These are phyloP conservation scores for Cairneyella variabilis DNA, from an alignment of 495 filamentous ascomycete species.

Conservation along the genomic window DNA sequence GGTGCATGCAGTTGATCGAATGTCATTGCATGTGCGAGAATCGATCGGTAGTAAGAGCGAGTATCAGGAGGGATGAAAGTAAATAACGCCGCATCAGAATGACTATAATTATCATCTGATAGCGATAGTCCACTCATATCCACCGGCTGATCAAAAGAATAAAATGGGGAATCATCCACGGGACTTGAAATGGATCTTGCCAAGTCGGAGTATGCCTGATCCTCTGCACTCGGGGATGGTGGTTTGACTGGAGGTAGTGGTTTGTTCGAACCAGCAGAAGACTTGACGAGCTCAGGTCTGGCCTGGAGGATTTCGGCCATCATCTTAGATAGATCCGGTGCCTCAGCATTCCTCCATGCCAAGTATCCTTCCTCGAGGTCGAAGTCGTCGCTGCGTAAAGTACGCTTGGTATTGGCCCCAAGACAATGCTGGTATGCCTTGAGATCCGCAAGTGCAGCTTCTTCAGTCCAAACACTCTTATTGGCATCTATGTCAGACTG, in stretches of 20 bases:
- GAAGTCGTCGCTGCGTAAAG: slow-evolving; percentile 80
- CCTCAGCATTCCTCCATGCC: slow-evolving; percentile 82
- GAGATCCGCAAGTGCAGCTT: slow-evolving; percentile 82
- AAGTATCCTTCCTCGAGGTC: slow-evolving; percentile 88
- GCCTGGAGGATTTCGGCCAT: slow-evolving; percentile 85
- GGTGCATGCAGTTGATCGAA: slow-evolving; percentile 48
- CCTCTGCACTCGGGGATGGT: slow-evolving; percentile 35
- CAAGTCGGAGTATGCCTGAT: slow-evolving; percentile 55
- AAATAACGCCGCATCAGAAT: slow-evolving; percentile 55
- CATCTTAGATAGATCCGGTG: slow-evolving; percentile 80
- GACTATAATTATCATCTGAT: slow-evolving; percentile 41
- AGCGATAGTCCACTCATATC: slow-evolving; percentile 72
- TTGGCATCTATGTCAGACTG: slow-evolving; percentile 84
- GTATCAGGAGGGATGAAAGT: slow-evolving; percentile 89
- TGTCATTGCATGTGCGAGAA: slow-evolving; percentile 69
- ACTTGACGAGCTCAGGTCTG: slow-evolving; percentile 79
- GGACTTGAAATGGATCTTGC: slow-evolving; percentile 41
- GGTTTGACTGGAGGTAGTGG: slow-evolving; percentile 38
- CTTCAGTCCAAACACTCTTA: slow-evolving; percentile 80
- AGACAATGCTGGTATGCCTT: slow-evolving; percentile 90
- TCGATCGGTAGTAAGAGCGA: slow-evolving; percentile 71
- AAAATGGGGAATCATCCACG: slow-evolving; percentile 37
- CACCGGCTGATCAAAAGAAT: slow-evolving; percentile 71
- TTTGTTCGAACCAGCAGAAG: slow-evolving; percentile 31
- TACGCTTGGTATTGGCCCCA: slow-evolving; percentile 69